Evolutionary conservation across 2,329 filamentous ascomycete species (phyloP).

Genomic region (Thielaviopsis musarum): DNA sequence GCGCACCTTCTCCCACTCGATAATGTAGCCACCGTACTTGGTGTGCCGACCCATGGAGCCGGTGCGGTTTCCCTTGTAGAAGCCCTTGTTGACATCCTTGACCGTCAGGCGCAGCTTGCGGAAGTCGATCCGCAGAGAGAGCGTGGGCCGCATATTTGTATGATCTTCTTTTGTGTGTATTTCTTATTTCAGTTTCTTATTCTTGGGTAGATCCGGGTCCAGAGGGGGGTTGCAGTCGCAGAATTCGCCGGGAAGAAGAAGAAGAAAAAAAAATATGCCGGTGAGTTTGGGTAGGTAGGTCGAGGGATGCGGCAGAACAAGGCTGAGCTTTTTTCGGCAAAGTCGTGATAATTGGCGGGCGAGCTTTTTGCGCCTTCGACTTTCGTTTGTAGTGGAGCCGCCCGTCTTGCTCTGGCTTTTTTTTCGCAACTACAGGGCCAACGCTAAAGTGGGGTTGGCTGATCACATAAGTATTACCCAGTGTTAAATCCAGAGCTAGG

Average conservation of each 20-base stretch:
- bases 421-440: no score
- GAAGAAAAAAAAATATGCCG: background rate
- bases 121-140: constrained; percentile 47
- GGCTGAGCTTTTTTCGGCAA: background rate
- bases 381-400: background rate
- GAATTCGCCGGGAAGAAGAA: no score
- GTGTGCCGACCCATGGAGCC: constrained; percentile 78
- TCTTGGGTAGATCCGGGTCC: background rate
- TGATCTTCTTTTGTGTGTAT: constrained; percentile 13
- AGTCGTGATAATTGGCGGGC: background rate
- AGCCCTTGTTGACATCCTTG: constrained; percentile 83
- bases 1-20: constrained; percentile 77
- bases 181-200: background rate
- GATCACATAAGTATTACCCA: no score
- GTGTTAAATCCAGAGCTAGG: no score
- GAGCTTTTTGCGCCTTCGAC: background rate
- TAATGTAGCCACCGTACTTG: constrained; percentile 64
- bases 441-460: no score
- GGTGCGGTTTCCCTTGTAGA: constrained; percentile 89
- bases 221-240: no score
- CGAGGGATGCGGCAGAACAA: background rate
- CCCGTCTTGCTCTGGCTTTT: background rate
- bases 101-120: constrained; percentile 71
- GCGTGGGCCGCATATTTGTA: constrained; percentile 51
- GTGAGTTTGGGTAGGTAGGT: background rate